Evolutionary conservation across 148 eudicot species (phyloP).

Genomic region (Spergularia bocconei): DNA sequence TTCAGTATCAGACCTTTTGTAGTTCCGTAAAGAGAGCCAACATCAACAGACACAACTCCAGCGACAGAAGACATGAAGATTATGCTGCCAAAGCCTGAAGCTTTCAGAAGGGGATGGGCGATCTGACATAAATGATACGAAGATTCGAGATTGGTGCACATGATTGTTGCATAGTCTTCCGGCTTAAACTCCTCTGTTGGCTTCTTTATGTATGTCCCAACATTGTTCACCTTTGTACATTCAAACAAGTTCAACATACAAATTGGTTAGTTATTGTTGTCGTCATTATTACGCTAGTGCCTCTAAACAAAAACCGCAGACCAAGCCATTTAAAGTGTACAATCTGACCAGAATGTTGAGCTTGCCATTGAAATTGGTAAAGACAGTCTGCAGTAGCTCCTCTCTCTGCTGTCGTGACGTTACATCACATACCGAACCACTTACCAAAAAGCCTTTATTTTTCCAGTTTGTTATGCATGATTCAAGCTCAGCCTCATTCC

Average conservation of each 20-base stretch:
- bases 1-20: constrained; percentile 39
- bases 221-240: constrained; percentile 45
- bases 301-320: background rate
- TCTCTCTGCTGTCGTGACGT: constrained; percentile 29
- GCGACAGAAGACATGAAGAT: constrained; percentile 50
- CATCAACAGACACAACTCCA: constrained; percentile 32
- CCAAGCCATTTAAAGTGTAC: constrained; percentile 19
- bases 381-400: constrained; percentile 33
- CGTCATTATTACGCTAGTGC: too few species aligned
- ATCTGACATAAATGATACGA: constrained; percentile 53
- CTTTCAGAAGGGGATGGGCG: constrained; percentile 53
- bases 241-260: background rate
- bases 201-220: constrained; percentile 31
- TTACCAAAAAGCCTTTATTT: constrained; percentile 35
- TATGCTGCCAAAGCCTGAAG: constrained; percentile 48
- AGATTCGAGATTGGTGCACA: constrained; percentile 52
- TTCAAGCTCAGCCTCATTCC: constrained; percentile 36
- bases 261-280: background rate
- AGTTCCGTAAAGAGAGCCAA: constrained; percentile 40
- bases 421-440: constrained; percentile 38
- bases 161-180: constrained; percentile 32
- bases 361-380: constrained; percentile 35
- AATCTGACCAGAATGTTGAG: constrained; percentile 38
- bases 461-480: constrained; percentile 28
- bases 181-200: constrained; percentile 29